Conservation (phyloP, 257 asterid genomes). For the Penstemon davidsonii region DNA sequence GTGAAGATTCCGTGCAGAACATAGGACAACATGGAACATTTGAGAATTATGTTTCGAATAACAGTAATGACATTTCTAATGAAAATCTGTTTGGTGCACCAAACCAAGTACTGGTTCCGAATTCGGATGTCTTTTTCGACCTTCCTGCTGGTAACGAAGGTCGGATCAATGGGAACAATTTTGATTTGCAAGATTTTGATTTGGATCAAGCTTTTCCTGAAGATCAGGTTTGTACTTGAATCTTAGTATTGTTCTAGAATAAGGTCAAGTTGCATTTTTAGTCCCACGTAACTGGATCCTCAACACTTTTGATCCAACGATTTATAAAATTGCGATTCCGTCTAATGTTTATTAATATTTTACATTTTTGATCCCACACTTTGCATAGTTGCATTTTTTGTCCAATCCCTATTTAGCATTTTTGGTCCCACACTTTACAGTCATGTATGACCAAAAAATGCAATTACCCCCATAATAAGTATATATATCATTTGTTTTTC, state of each 20-base stretch:
- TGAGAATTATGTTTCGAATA: constrained; percentile 5
- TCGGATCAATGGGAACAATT: neutral
- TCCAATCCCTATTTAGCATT: too few species aligned
- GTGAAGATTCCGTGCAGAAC: neutral
- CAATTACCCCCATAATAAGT: too few species aligned
- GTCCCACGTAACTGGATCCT: neutral
- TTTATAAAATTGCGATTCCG: neutral
- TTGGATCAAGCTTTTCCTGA: neutral
- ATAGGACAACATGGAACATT: constrained; percentile 2
- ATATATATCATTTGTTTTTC: too few species aligned
- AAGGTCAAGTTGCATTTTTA: too few species aligned
- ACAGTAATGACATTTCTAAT: constrained; percentile 7
- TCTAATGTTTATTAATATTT: neutral
- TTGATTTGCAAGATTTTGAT: neutral
- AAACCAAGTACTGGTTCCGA: neutral
- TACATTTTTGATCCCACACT: too few species aligned
- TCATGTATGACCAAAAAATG: too few species aligned
- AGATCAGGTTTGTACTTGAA: neutral
- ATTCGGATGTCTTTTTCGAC: neutral
- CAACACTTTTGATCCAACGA: neutral
- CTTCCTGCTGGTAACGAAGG: neutral
- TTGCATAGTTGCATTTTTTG: too few species aligned
- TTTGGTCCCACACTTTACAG: too few species aligned
- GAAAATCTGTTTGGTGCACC: neutral
- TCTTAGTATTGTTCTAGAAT: too few species aligned